Conservation (phyloP, 2,329 filamentous ascomycete genomes). For the Talaromyces sp. region DNA sequence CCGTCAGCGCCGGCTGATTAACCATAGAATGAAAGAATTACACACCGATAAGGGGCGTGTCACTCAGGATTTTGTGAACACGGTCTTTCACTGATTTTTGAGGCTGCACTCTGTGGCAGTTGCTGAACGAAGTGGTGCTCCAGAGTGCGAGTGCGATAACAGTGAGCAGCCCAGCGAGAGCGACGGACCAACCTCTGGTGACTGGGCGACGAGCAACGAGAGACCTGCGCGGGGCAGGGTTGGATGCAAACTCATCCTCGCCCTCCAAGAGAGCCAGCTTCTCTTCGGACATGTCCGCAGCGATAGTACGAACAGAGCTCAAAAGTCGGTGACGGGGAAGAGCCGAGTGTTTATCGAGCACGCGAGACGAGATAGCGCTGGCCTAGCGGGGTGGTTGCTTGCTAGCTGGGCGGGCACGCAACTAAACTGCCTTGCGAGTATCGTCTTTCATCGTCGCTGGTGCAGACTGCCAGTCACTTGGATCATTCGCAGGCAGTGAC, state of each 20-base stretch:
- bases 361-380: not conserved
- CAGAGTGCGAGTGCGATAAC: conserved; percentile 1
- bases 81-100: conserved; percentile 28
- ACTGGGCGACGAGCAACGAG: not conserved
- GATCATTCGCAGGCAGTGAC: not conserved
- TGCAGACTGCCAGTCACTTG: not conserved
- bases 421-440: not conserved
- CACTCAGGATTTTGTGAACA: conserved; percentile 39
- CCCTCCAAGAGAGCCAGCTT: conserved; percentile 6
- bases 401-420: not conserved
- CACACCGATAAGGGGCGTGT: conserved; percentile 46
- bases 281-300: not conserved
- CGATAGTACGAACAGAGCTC: not conserved
- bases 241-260: not conserved
- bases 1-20: conserved; percentile 6
- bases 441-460: not conserved
- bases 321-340: not conserved
- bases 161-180: conserved; percentile 3
- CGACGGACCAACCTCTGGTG: conserved; percentile 1
- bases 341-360: not conserved
- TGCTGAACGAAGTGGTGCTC: not conserved
- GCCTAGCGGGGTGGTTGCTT: not conserved
- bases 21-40: conserved; percentile 2
- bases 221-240: not conserved
- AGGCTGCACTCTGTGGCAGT: not conserved